phyloP scores from a whole-genome alignment of 2,329 filamentous ascomycete genomes.

The Epichloe aotearoae region DNA sequence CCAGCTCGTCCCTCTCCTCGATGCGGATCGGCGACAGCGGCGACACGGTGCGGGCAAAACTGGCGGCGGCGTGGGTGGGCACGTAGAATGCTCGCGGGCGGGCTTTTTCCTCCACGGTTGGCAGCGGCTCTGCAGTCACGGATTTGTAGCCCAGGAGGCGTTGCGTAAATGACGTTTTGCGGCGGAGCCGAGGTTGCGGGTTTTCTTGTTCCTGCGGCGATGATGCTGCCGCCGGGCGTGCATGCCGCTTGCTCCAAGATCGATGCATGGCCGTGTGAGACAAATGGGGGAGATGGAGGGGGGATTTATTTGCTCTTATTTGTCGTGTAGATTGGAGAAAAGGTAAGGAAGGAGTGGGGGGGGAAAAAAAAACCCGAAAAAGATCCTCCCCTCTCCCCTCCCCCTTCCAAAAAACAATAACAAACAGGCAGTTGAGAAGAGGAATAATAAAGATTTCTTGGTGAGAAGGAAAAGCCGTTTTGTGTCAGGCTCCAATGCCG shows the following conservation, averaged over 20 bases:
- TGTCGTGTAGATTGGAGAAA: too few relatives aligned
- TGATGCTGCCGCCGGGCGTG: not conserved
- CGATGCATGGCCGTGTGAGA: not conserved
- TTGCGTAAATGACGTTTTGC: slow-evolving; percentile 4
- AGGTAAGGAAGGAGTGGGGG: too few relatives aligned
- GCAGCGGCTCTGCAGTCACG: not conserved
- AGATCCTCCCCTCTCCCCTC: too few relatives aligned
- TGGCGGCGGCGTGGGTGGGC: slow-evolving; percentile 17
- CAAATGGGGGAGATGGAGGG: not conserved
- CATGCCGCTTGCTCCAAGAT: slow-evolving; percentile 2
- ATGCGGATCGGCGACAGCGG: slow-evolving; percentile 9
- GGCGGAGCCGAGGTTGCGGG: not conserved
- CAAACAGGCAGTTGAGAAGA: too few relatives aligned
- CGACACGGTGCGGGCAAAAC: slow-evolving; percentile 13
- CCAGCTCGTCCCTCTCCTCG: slow-evolving; percentile 6
- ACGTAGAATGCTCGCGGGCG: slow-evolving; percentile 10
- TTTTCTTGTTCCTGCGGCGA: not conserved
- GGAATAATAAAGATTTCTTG: too few relatives aligned
- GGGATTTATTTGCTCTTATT: not conserved
- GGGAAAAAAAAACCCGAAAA: not conserved
- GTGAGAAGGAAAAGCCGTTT: not conserved
- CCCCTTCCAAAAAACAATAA: not conserved
- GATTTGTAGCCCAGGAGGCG: slow-evolving; percentile 1
- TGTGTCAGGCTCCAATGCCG: not conserved
- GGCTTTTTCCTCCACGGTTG: not conserved